Conservation (phyloP, 257 asterid species). For the Ajuga chamaepitys region DNA sequence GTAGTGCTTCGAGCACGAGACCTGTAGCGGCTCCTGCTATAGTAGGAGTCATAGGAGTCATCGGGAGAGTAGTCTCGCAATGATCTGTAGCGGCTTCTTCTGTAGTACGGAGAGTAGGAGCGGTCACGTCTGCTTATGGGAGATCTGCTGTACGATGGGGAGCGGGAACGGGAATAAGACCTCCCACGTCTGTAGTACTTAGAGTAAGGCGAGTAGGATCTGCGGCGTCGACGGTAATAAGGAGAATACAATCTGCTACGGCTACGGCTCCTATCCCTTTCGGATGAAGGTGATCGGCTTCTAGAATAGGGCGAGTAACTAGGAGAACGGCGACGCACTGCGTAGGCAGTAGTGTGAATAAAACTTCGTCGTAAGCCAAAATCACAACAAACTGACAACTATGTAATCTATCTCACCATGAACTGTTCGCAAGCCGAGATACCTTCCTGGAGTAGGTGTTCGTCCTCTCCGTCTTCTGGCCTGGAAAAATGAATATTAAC, state of each 20-base stretch:
- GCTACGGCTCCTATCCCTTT: constrained; percentile 45
- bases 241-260: constrained; percentile 40
- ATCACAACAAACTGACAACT: neutral
- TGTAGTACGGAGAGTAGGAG: constrained; percentile 34
- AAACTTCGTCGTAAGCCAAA: neutral
- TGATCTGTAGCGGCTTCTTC: constrained; percentile 19
- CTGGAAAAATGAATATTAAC: constrained; percentile 28
- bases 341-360: neutral
- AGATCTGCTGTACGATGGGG: constrained; percentile 57
- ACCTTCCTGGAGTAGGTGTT: constrained; percentile 89
- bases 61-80: constrained; percentile 34
- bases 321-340: constrained; percentile 45
- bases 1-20: constrained; percentile 23
- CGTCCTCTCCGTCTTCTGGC: constrained; percentile 84
- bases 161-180: constrained; percentile 46
- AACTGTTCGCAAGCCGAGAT: constrained; percentile 56
- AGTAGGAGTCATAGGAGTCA: constrained; percentile 18
- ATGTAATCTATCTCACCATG: constrained; percentile 43
- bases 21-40: constrained; percentile 22
- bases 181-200: constrained; percentile 28
- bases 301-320: constrained; percentile 41
- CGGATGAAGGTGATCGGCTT: constrained; percentile 50
- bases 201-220: constrained; percentile 20
- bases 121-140: constrained; percentile 36
- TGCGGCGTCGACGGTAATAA: constrained; percentile 19